Percentiles rank a stretch among this genome's conserved stretches.
phyloP scores from a whole-genome alignment of 2,329 filamentous ascomycete genomes.

The Alternaria longipes region DNA sequence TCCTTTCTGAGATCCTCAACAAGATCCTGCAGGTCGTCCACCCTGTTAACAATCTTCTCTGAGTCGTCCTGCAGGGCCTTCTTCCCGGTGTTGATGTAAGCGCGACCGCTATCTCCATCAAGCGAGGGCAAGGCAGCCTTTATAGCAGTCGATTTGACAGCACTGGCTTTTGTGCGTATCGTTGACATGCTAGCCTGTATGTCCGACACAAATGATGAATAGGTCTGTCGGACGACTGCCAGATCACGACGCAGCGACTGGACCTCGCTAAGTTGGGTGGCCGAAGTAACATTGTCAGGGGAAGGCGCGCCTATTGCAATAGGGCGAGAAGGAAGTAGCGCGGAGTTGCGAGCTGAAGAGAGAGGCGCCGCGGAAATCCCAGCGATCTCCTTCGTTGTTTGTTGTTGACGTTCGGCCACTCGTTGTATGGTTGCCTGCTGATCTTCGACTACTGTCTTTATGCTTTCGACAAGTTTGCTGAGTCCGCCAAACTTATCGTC shows the following conservation, averaged over 20 bases:
- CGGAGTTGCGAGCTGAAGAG: conserved; percentile 47
- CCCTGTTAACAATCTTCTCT: conserved; percentile 87
- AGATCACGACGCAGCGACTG: conserved; percentile 86
- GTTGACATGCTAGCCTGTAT: conserved; percentile 86
- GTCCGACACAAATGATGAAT: conserved; percentile 88
- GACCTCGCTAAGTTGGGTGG: conserved; percentile 77
- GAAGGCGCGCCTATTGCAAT: conserved; percentile 29
- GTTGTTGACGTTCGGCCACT: conserved; percentile 89
- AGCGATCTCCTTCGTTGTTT: conserved; percentile 87
- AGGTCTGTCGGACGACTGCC: conserved; percentile 90
- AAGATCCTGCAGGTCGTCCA: conserved; percentile 96
- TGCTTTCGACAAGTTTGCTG: conserved; percentile 82
- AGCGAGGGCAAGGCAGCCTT: conserved; percentile 76
- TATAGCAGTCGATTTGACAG: conserved; percentile 78
- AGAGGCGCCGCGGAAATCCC: conserved; percentile 63
- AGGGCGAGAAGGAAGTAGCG: conserved; percentile 44
- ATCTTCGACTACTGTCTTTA: conserved; percentile 83
- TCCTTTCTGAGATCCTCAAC: conserved; percentile 98
- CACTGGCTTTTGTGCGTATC: conserved; percentile 81
- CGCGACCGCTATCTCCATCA: conserved; percentile 80
- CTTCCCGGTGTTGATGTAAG: conserved; percentile 86
- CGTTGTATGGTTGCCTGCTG: conserved; percentile 83
- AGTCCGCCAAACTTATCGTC: conserved; percentile 88
- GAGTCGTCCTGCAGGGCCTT: conserved; percentile 87
- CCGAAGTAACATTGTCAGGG: conserved; percentile 51